Conservation (phyloP, 371 early-diverging fungal genomes). For the Mortierella polycephala region DNA sequence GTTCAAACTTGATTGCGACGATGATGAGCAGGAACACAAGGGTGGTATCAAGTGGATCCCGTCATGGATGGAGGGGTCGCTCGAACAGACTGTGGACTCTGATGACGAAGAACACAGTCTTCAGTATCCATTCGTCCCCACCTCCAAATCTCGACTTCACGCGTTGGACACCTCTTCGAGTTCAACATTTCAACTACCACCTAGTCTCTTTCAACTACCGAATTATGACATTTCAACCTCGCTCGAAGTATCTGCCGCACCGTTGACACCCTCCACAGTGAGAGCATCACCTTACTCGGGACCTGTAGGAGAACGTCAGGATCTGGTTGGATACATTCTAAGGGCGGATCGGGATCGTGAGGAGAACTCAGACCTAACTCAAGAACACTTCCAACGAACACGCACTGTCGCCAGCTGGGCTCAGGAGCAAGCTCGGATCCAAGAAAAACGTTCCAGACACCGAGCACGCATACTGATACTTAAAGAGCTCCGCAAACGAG, state of each 20-base stretch:
- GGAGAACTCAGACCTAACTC: not conserved
- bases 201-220: conserved; percentile 23
- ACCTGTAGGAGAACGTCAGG: not conserved
- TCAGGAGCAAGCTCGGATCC: conserved; percentile 36
- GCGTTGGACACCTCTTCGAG: not conserved
- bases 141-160: conserved; percentile 4
- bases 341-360: not conserved
- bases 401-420: conserved; percentile 31
- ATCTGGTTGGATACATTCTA: conserved; percentile 22
- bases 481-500: conserved; percentile 16
- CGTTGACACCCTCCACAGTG: not conserved
- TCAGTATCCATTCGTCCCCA: conserved; percentile 6
- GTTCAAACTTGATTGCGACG: conserved; percentile 7
- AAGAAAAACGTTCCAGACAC: conserved; percentile 16
- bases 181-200: not conserved
- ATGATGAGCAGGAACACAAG: not conserved
- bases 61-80: no score
- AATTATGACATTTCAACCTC: conserved; percentile 24
- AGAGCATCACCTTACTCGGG: not conserved
- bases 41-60: not conserved
- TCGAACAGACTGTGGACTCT: conserved; percentile 7
- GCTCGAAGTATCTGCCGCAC: not conserved
- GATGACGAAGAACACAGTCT: conserved; percentile 9
- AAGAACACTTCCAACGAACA: conserved; percentile 9
- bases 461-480: conserved; percentile 3